These are phyloP conservation scores for Rubia balearica DNA, from an alignment of 305 asterid species.

Conservation along the genomic window DNA sequence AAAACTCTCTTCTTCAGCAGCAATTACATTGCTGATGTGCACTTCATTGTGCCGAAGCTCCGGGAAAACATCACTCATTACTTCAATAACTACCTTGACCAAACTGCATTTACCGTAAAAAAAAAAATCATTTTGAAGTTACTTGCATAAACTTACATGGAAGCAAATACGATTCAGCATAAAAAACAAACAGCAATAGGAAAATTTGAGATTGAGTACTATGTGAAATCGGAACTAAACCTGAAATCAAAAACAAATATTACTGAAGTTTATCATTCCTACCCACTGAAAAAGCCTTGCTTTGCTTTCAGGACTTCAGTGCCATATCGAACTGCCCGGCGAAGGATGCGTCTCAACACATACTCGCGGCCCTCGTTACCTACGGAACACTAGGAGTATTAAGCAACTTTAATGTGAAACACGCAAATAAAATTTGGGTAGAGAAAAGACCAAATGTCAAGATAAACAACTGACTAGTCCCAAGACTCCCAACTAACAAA, in stretches of 20 bases:
- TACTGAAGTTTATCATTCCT: conserved; percentile 20
- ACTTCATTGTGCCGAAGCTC: conserved; percentile 66
- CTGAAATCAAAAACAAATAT: no score
- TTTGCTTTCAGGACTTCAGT: conserved; percentile 86
- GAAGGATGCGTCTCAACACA: conserved; percentile 89
- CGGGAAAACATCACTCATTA: conserved; percentile 80
- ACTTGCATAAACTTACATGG: not conserved
- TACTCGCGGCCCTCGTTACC: conserved; percentile 99
- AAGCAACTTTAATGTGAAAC: conserved; percentile 8
- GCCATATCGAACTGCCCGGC: conserved; percentile 97
- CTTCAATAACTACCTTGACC: conserved; percentile 71
- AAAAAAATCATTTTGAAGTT: not conserved
- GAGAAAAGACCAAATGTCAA: not conserved
- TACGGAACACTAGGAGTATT: conserved; percentile 21
- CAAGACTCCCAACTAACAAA: not conserved
- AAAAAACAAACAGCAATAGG: no score
- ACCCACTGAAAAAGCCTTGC: conserved; percentile 83
- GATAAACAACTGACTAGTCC: not conserved
- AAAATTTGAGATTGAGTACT: no score
- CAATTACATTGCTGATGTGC: conserved; percentile 63
- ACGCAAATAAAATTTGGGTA: no score
- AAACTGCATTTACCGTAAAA: conserved; percentile 44
- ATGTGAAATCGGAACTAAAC: no score
- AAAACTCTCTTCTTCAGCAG: conserved; percentile 89
- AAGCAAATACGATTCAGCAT: no score